Conservation (phyloP, 768 basidiomycete genomes). For the Xerocomus brunneocitrinus region DNA sequence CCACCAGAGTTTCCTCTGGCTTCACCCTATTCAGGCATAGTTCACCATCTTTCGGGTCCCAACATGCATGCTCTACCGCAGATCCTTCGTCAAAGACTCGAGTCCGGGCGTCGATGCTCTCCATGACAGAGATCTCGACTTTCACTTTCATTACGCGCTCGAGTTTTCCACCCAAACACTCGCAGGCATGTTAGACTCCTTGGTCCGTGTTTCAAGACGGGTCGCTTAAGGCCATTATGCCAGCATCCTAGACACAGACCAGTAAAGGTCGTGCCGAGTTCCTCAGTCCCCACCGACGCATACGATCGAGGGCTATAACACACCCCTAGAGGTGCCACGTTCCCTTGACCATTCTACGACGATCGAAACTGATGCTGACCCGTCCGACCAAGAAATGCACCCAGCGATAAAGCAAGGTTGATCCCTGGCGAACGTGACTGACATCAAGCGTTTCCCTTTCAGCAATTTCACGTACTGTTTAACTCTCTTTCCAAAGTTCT, state of each 20-base stretch:
- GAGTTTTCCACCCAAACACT: constrained; percentile 75
- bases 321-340: constrained; percentile 10
- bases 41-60: constrained; percentile 90
- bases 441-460: constrained; percentile 75
- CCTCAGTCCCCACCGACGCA: constrained; percentile 8
- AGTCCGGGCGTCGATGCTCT: constrained; percentile 73
- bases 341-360: constrained; percentile 37
- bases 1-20: constrained; percentile 96
- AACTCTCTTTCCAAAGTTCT: constrained; percentile 79
- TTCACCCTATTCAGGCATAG: constrained; percentile 87
- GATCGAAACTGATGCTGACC: constrained; percentile 67
- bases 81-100: constrained; percentile 66
- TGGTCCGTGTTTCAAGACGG: constrained; percentile 84
- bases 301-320: constrained; percentile 11
- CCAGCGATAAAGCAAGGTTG: constrained; percentile 48
- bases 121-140: constrained; percentile 59
- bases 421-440: constrained; percentile 55
- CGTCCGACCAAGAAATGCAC: constrained; percentile 49
- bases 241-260: constrained; percentile 63
- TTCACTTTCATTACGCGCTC: constrained; percentile 68
- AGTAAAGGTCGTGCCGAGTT: constrained; percentile 2
- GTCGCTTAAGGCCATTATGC: constrained; percentile 76
- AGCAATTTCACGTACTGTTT: constrained; percentile 80
- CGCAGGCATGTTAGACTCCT: constrained; percentile 82
- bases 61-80: constrained; percentile 80